A percentile compares a stretch with the other conserved stretches of the same genome.
phyloP scores from a whole-genome alignment of 495 filamentous ascomycete species.

The Lasiosphaeria ovina region DNA sequence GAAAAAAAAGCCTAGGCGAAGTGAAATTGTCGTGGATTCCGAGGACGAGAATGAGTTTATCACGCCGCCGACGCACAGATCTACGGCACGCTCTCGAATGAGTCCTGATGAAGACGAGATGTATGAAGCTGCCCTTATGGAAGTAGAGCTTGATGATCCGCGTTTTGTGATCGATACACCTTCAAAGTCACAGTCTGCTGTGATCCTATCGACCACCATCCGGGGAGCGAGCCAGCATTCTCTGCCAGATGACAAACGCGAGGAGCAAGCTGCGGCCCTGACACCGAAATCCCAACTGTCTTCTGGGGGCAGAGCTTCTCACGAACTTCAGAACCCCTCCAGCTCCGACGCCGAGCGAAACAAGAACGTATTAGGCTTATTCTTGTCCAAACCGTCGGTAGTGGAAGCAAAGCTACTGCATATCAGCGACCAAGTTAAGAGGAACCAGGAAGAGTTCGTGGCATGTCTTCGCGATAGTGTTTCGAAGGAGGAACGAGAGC shows the following conservation, averaged over 20 bases:
- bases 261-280: not conserved
- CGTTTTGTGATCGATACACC: not conserved
- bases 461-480: slow-evolving; percentile 30
- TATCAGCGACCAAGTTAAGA: slow-evolving; percentile 27
- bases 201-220: not conserved
- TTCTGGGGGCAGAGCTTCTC: not conserved
- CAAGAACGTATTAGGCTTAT: slow-evolving; percentile 31
- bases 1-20: slow-evolving; percentile 16
- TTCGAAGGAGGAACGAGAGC: slow-evolving; percentile 32
- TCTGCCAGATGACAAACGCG: not conserved
- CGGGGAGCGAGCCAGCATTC: not conserved
- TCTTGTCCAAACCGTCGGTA: slow-evolving; percentile 32
- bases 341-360: slow-evolving; percentile 26
- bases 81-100: slow-evolving; percentile 4
- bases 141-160: slow-evolving; percentile 19
- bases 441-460: slow-evolving; percentile 36
- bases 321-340: slow-evolving; percentile 6
- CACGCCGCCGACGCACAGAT: slow-evolving; percentile 28
- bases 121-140: slow-evolving; percentile 6
- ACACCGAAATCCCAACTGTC: not conserved
- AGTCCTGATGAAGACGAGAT: not conserved
- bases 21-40: slow-evolving; percentile 46
- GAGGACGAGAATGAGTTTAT: slow-evolving; percentile 52
- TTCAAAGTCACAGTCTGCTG: not conserved
- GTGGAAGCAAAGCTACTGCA: slow-evolving; percentile 29